phyloP scores from a whole-genome alignment of 2,329 filamentous ascomycete genomes.

The Diaporthe ampelina region DNA sequence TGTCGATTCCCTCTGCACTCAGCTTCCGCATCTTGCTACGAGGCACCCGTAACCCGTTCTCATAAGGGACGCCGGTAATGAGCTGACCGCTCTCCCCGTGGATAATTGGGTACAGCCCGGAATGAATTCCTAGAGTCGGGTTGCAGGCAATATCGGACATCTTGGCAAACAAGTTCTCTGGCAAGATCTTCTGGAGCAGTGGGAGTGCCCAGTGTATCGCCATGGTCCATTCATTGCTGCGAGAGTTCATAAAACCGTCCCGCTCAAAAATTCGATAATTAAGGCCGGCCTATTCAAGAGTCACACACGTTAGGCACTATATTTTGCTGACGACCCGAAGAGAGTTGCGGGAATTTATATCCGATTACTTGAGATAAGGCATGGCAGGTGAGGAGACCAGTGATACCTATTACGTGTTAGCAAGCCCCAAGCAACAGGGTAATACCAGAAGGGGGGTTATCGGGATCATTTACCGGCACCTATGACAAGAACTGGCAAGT shows the following conservation, averaged over 20 bases:
- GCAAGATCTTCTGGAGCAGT: neutral
- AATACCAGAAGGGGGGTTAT: neutral
- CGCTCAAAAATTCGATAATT: conserved; percentile 16
- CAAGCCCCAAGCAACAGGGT: neutral
- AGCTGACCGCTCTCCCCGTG: conserved; percentile 9
- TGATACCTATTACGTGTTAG: neutral
- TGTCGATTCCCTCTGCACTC: conserved; percentile 6
- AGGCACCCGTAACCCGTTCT: conserved; percentile 14
- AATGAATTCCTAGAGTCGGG: conserved; percentile 4
- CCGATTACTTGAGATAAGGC: neutral
- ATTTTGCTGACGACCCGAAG: neutral
- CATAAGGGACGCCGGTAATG: conserved; percentile 8
- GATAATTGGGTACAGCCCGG: conserved; percentile 12
- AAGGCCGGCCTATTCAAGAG: neutral
- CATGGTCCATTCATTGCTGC: conserved; percentile 30
- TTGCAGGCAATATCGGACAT: conserved; percentile 17
- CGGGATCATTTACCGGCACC: neutral
- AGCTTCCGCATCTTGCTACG: conserved; percentile 16
- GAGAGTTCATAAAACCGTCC: conserved; percentile 14
- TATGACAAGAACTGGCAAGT: neutral
- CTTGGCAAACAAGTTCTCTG: neutral
- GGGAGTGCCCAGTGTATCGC: conserved; percentile 23
- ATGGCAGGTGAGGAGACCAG: conserved; percentile 16
- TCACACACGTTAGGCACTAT: neutral
- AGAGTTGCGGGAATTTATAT: neutral